Percentiles rank a stretch among this genome's conserved stretches.
Evolutionary conservation across 352 stramenopile genomes (phyloP).

Genomic region (Globisporangium spiculum): DNA sequence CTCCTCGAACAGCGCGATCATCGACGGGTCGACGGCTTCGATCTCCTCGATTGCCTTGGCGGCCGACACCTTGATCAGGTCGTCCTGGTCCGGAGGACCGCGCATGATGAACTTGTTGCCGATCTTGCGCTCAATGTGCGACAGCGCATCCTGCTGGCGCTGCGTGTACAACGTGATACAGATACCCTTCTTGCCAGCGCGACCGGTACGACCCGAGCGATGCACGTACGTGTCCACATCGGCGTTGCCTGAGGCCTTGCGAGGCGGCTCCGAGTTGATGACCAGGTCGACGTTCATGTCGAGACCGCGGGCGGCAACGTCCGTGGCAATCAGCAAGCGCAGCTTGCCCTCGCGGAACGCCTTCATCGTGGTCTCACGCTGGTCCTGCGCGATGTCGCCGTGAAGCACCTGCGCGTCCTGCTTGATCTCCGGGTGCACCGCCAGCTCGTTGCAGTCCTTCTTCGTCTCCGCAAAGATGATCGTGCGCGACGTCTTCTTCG

Average conservation of each 20-base stretch:
- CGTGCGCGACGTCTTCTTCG: slow-evolving; percentile 86
- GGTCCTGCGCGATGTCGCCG: slow-evolving; percentile 96
- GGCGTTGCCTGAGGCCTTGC: slow-evolving; percentile 73
- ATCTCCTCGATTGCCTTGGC: slow-evolving; percentile 84
- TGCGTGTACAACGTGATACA: slow-evolving; percentile 96
- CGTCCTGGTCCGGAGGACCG: slow-evolving; percentile 77
- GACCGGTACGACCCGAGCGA: slow-evolving; percentile 95
- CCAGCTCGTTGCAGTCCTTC: slow-evolving; percentile 93
- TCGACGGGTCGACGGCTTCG: slow-evolving; percentile 64
- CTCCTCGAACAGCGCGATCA: slow-evolving; percentile 77
- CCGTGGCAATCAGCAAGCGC: slow-evolving; percentile 95
- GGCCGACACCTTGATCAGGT: slow-evolving; percentile 87
- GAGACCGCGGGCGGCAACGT: slow-evolving; percentile 95
- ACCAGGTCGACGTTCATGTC: slow-evolving; percentile 98
- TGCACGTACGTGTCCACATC: slow-evolving; percentile 99
- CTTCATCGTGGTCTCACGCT: slow-evolving; percentile 97
- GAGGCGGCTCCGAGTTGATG: slow-evolving; percentile 93
- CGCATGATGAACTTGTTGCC: slow-evolving; percentile 90
- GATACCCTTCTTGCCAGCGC: slow-evolving; percentile 94
- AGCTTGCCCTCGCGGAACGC: slow-evolving; percentile 95
- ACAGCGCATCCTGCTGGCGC: slow-evolving; percentile 70
- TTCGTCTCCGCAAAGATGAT: slow-evolving; percentile 96
- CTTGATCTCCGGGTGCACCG: slow-evolving; percentile 86
- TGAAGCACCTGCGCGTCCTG: slow-evolving; percentile 91
- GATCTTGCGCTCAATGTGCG: slow-evolving; percentile 85